Base-by-base conservation (phyloP, 208 protist species). In the Wallacemonas sp. region DNA sequence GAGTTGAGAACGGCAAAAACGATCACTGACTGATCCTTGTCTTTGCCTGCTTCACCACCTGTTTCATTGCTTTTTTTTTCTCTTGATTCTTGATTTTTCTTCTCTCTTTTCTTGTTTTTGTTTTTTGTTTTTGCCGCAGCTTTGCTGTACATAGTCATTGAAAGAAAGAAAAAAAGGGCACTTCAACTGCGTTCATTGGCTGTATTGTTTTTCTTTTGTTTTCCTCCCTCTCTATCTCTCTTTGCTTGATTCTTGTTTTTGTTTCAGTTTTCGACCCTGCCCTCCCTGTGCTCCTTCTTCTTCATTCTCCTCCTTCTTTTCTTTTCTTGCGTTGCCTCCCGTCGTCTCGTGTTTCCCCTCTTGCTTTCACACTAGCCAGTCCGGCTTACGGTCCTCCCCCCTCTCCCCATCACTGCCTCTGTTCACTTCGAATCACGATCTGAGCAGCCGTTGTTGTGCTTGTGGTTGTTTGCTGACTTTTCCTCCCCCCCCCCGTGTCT, bases 41-140 rank as follows among this genome's bases (percentile, higher is more conserved):
- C 15, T 46, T 46, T 46, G 41, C 22, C 22, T 46, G 19, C 19
- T 12, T 6, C 30, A 32, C 19, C 32, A 27, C 9, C 27, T 30
- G 17, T 24, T 34, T 41, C 41, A 22, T 36, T 33, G 22, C 22
- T 21, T 27, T 63, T 48, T 32, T 24, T 24, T 48, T 45, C 41
- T 26, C 57, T 46, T 32, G 26, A 21, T 17, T 8, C 52, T 12
- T 27, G n/a, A n/a, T n/a, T n/a, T n/a, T 50, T 66, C 64, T 52
- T 30, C 45, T 44, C 52, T 50, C 54, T 32, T 68, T 66, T 61
- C 12, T 53, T n/a, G 26, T 50, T 63, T 79, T 48, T 12, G 8
- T 29, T 24, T 37, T 29, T 55, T 55, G n/a, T n/a, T n/a, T n/a
- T n/a, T n/a, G n/a, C n/a, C n/a, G n/a, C n/a, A n/a, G n/a, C n/a